These are phyloP conservation scores for Capronia americana DNA, from an alignment of 2,329 filamentous ascomycete genomes.

Conservation along the genomic window DNA sequence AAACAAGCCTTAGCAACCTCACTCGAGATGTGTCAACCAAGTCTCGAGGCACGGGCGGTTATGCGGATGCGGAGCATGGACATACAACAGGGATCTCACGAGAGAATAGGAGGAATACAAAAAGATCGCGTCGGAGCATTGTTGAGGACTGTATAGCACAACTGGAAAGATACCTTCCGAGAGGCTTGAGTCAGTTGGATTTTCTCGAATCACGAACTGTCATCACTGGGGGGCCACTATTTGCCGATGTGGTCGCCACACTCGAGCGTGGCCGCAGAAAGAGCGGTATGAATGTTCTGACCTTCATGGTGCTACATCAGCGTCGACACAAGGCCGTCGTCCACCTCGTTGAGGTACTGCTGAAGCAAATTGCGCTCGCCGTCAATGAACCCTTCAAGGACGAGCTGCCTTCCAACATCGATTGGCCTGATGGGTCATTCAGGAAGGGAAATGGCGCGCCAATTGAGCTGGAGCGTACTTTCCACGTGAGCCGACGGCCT, in stretches of 20 bases:
- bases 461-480: constrained; percentile 29
- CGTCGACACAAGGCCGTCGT: constrained; percentile 51
- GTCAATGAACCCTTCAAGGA: constrained; percentile 30
- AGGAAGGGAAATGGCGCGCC: constrained; percentile 45
- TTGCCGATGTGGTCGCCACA: constrained; percentile 44
- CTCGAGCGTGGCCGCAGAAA: constrained; percentile 43
- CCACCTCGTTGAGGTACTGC: constrained; percentile 47
- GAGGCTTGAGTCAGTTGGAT: constrained; percentile 36
- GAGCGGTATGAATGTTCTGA: constrained; percentile 47
- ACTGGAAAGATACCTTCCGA: constrained; percentile 46
- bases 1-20: background rate
- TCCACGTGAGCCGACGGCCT: constrained; percentile 19
- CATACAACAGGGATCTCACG: constrained; percentile 10
- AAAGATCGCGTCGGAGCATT: constrained; percentile 35
- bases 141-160: constrained; percentile 45
- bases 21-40: constrained; percentile 8
- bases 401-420: constrained; percentile 42
- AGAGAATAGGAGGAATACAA: background rate
- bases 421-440: constrained; percentile 38
- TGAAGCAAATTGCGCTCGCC: constrained; percentile 46
- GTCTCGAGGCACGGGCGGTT: background rate
- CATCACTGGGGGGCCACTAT: constrained; percentile 34
- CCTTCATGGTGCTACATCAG: constrained; percentile 48
- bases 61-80: background rate
- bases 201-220: constrained; percentile 16